phyloP scores from a whole-genome alignment of 768 basidiomycete species.

The Lanmaoa rubissima region DNA sequence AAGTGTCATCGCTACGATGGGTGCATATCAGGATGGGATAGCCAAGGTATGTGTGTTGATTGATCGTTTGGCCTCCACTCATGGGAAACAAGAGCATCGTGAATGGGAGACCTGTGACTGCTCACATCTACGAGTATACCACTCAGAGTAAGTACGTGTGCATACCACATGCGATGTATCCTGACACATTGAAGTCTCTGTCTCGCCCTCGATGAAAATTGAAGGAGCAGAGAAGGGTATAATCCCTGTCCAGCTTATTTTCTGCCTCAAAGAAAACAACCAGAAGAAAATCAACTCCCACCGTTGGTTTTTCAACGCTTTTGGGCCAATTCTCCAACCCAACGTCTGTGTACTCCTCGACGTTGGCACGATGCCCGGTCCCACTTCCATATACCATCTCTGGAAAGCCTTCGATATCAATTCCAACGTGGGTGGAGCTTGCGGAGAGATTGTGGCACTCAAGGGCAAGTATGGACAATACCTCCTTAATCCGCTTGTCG shows the following conservation, averaged over 20 bases:
- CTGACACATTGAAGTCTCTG: constrained; percentile 54
- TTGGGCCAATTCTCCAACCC: constrained; percentile 76
- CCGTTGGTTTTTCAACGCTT: constrained; percentile 93
- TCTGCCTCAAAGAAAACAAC: constrained; percentile 90
- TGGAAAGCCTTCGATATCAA: constrained; percentile 97
- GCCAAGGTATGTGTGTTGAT: constrained; percentile 58
- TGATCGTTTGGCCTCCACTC: neutral
- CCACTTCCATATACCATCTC: constrained; percentile 85
- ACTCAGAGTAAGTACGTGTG: constrained; percentile 61
- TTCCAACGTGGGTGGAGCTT: constrained; percentile 88
- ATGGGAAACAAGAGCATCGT: constrained; percentile 55
- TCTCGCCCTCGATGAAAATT: constrained; percentile 78
- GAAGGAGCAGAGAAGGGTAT: constrained; percentile 76
- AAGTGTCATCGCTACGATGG: constrained; percentile 89
- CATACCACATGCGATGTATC: neutral
- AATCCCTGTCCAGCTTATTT: constrained; percentile 90
- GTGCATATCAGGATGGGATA: constrained; percentile 91
- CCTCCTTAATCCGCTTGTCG: constrained; percentile 82
- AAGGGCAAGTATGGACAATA: constrained; percentile 82
- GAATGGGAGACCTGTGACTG: constrained; percentile 77
- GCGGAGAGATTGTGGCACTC: constrained; percentile 92
- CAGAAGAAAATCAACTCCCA: constrained; percentile 97
- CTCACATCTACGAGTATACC: constrained; percentile 93
- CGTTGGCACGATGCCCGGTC: constrained; percentile 83
- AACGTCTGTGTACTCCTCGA: constrained; percentile 93